phyloP scores from a whole-genome alignment of 495 filamentous ascomycete genomes.

The Hypoxylon rickii region DNA sequence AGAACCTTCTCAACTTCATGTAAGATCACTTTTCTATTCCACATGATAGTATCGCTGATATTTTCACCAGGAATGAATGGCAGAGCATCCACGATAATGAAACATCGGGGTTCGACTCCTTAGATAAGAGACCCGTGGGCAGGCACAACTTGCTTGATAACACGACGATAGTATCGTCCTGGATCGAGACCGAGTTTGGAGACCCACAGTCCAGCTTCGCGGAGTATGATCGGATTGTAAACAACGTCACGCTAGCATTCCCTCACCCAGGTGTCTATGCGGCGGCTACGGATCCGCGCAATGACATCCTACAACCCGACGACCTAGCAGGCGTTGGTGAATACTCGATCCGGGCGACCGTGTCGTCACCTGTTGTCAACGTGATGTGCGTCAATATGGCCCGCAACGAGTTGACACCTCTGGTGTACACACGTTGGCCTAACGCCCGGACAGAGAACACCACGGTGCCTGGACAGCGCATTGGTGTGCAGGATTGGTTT shows the following conservation, averaged over 20 bases:
- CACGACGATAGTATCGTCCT: conserved; percentile 63
- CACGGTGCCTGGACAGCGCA: conserved; percentile 24
- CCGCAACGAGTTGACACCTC: conserved; percentile 58
- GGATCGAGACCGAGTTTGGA: conserved; percentile 57
- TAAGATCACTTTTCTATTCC: conserved; percentile 44
- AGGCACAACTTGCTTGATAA: conserved; percentile 66
- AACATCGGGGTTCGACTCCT: conserved; percentile 43
- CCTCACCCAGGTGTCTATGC: conserved; percentile 69
- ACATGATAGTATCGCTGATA: too few species aligned
- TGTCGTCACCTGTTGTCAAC: conserved; percentile 68
- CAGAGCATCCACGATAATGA: conserved; percentile 40
- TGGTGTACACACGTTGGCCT: conserved; percentile 65
- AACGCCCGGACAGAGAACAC: conserved; percentile 40
- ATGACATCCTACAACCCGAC: conserved; percentile 68
- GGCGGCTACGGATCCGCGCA: conserved; percentile 61
- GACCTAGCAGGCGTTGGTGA: conserved; percentile 67
- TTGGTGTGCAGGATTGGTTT: conserved; percentile 34
- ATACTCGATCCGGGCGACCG: conserved; percentile 66
- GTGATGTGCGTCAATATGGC: conserved; percentile 71
- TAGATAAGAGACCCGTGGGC: conserved; percentile 53
- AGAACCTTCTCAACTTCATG: conserved; percentile 44
- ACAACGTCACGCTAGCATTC: conserved; percentile 76
- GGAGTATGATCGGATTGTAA: conserved; percentile 57
- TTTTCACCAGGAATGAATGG: conserved; percentile 59
- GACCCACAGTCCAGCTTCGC: conserved; percentile 54